phyloP scores from a whole-genome alignment of 495 filamentous ascomycete species.

The Annulohypoxylon stygium region DNA sequence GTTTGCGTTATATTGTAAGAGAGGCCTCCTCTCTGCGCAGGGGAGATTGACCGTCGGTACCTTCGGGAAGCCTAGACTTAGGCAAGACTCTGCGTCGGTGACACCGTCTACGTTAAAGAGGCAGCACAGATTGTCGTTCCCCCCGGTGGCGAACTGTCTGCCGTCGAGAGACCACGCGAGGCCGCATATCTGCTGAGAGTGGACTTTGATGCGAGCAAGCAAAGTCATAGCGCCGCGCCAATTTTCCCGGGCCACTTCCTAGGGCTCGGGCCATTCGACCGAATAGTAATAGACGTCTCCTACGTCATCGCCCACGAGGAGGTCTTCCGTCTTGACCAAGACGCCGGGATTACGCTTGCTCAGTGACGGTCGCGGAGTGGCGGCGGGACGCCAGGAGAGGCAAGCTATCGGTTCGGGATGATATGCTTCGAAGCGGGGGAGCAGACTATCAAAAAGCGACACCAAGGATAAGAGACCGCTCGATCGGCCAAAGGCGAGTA shows the following conservation, averaged over 20 bases:
- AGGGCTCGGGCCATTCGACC: conserved; percentile 82
- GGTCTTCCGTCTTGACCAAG: conserved; percentile 75
- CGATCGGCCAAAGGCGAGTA: conserved; percentile 86
- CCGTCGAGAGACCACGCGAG: conserved; percentile 88
- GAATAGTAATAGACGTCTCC: conserved; percentile 90
- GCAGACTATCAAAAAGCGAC: conserved; percentile 61
- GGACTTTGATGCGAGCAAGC: conserved; percentile 79
- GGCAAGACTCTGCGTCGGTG: conserved; percentile 50
- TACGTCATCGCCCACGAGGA: conserved; percentile 89
- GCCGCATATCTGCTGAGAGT: conserved; percentile 93
- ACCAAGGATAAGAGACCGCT: conserved; percentile 70
- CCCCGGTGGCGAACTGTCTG: conserved; percentile 83
- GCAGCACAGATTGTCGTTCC: conserved; percentile 91
- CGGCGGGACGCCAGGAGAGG: conserved; percentile 73
- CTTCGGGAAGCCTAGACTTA: conserved; percentile 6
- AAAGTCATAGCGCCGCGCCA: conserved; percentile 85
- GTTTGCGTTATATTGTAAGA: conserved; percentile 16
- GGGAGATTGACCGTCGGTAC: conserved; percentile 14
- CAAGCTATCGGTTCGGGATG: conserved; percentile 81
- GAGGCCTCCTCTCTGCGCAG: conserved; percentile 5
- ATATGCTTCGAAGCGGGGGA: conserved; percentile 77
- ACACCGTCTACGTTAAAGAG: conserved; percentile 80
- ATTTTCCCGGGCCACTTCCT: conserved; percentile 66
- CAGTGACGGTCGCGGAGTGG: conserved; percentile 58
- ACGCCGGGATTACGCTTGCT: conserved; percentile 51